These are phyloP conservation scores for Botryobasidium botryosum DNA, from an alignment of 768 basidiomycete species.

Conservation along the genomic window DNA sequence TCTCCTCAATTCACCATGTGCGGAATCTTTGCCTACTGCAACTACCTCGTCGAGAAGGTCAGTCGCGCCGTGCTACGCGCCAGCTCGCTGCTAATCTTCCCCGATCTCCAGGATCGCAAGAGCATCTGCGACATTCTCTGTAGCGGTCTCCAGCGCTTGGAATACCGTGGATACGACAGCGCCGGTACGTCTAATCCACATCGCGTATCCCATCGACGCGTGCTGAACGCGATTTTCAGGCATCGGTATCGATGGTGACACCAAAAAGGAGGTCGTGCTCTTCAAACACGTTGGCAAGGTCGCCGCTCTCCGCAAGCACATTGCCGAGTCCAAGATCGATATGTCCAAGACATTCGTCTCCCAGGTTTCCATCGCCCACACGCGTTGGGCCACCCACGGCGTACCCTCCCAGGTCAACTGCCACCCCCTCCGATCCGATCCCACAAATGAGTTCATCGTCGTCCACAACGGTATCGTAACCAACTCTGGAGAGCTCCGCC, in stretches of 20 bases:
- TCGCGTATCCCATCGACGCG: background rate
- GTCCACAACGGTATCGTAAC: conserved; percentile 99
- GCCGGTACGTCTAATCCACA: conserved; percentile 28
- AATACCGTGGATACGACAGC: conserved; percentile 97
- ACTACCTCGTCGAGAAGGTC: conserved; percentile 87
- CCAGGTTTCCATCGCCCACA: conserved; percentile 96
- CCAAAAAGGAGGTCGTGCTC: conserved; percentile 51
- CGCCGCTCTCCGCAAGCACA: conserved; percentile 76
- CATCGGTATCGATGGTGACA: conserved; percentile 82
- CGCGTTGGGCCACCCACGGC: conserved; percentile 98
- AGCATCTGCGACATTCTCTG: conserved; percentile 82
- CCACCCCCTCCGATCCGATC: conserved; percentile 83
- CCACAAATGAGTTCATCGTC: conserved; percentile 66
- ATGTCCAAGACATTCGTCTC: conserved; percentile 60
- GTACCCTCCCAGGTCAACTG: conserved; percentile 77
- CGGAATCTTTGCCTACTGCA: conserved; percentile 96
- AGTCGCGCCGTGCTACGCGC: conserved; percentile 16
- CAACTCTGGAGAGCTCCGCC: conserved; percentile 72
- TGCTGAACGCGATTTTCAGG: conserved; percentile 22
- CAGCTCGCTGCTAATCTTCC: background rate
- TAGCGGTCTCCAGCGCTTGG: conserved; percentile 82
- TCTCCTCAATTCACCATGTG: conserved; percentile 35
- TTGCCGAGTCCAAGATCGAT: conserved; percentile 51
- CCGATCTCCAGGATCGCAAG: conserved; percentile 49
- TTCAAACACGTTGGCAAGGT: conserved; percentile 99